These are phyloP conservation scores for Monilinia aucupariae DNA, from an alignment of 2,329 filamentous ascomycete species.

Conservation along the genomic window DNA sequence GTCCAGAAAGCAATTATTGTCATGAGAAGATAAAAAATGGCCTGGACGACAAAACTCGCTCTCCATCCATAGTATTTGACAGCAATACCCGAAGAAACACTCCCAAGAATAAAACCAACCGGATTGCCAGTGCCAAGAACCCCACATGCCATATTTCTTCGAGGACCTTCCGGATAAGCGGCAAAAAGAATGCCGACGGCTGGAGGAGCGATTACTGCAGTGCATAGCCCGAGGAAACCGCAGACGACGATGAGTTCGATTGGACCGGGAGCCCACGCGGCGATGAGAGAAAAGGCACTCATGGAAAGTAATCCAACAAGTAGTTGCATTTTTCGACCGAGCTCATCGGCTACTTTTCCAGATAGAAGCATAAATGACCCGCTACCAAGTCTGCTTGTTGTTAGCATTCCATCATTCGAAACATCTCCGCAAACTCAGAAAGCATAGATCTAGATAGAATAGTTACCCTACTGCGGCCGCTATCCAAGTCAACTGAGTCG, in stretches of 20 bases:
- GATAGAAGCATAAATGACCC: slow-evolving; percentile 63
- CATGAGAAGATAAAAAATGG: slow-evolving; percentile 58
- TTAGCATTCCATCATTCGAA: neutral
- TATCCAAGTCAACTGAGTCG: slow-evolving; percentile 63
- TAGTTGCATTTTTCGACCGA: slow-evolving; percentile 58
- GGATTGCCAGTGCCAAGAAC: slow-evolving; percentile 48
- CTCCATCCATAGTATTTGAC: slow-evolving; percentile 59
- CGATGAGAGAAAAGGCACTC: slow-evolving; percentile 49
- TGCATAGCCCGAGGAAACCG: slow-evolving; percentile 58
- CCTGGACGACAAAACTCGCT: slow-evolving; percentile 55
- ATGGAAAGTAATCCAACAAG: slow-evolving; percentile 55
- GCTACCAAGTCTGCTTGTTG: slow-evolving; percentile 47
- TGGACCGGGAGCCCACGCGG: slow-evolving; percentile 54
- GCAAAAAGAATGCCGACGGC: slow-evolving; percentile 60
- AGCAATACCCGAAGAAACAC: slow-evolving; percentile 57
- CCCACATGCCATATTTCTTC: slow-evolving; percentile 58
- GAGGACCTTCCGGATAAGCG: slow-evolving; percentile 55
- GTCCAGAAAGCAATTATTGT: slow-evolving; percentile 54
- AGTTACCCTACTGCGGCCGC: slow-evolving; percentile 52
- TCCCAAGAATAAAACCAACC: slow-evolving; percentile 40
- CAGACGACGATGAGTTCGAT: slow-evolving; percentile 58
- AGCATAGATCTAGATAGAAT: neutral
- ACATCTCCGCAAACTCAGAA: neutral
- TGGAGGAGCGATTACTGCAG: slow-evolving; percentile 58
- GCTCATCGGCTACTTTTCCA: slow-evolving; percentile 59